Evolutionary conservation across 75 land plant genomes (phyloP).

Genomic region (Larix kaempferi): DNA sequence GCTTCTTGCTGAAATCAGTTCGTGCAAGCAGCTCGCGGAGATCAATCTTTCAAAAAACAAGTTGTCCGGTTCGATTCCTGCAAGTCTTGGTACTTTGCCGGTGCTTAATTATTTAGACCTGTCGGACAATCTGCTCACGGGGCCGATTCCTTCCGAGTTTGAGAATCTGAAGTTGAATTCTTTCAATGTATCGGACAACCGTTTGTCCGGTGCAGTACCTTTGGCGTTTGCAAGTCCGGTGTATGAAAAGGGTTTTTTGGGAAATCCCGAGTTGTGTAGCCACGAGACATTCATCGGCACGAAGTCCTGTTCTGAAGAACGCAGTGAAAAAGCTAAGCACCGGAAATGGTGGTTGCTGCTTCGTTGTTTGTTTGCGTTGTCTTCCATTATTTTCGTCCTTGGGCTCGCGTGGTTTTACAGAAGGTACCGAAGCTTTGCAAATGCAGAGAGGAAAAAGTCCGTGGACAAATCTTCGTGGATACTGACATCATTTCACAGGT

Average conservation of each 20-base stretch:
- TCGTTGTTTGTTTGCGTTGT: conserved; percentile 29
- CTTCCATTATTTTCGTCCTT: conserved; percentile 35
- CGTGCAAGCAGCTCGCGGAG: conserved; percentile 50
- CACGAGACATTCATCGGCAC: neutral
- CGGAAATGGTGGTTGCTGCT: conserved; percentile 27
- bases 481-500: conserved; percentile 73
- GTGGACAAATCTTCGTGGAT: conserved; percentile 47
- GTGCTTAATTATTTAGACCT: conserved; percentile 65
- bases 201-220: conserved; percentile 57
- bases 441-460: conserved; percentile 14
- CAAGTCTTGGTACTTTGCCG: conserved; percentile 32
- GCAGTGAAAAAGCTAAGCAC: neutral
- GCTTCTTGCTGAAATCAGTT: conserved; percentile 23
- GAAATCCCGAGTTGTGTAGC: conserved; percentile 63
- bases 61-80: conserved; percentile 47
- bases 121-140: conserved; percentile 56
- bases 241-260: conserved; percentile 51
- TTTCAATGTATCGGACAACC: conserved; percentile 72
- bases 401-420: conserved; percentile 42
- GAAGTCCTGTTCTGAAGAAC: neutral
- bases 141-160: conserved; percentile 52
- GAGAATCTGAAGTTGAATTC: conserved; percentile 49
- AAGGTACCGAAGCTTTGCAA: conserved; percentile 36
- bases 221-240: conserved; percentile 23
- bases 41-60: conserved; percentile 47